These are phyloP conservation scores for Pythium dissotocum DNA, from an alignment of 352 stramenopile genomes.

Conservation along the genomic window DNA sequence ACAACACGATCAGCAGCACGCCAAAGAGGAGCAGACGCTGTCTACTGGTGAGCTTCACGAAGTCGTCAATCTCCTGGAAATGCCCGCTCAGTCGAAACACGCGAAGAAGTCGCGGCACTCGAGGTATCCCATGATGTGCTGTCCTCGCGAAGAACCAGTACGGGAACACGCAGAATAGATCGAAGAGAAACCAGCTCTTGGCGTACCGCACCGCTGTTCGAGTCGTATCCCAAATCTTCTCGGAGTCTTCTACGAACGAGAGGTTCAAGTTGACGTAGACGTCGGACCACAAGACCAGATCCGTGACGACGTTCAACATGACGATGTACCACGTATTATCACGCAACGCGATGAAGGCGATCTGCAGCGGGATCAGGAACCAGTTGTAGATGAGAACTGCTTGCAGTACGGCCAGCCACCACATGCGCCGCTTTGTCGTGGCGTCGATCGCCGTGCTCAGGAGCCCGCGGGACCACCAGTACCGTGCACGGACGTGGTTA, in stretches of 20 bases:
- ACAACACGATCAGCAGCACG: conserved; percentile 50
- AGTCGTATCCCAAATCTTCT: conserved; percentile 59
- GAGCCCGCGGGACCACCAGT: conserved; percentile 37
- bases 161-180: conserved; percentile 48
- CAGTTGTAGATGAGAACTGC: conserved; percentile 59
- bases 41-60: conserved; percentile 50
- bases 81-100: conserved; percentile 38
- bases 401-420: conserved; percentile 50
- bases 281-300: conserved; percentile 46
- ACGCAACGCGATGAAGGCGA: conserved; percentile 39
- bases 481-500: not conserved
- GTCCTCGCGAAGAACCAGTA: conserved; percentile 34
- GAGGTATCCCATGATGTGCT: conserved; percentile 22
- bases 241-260: conserved; percentile 45
- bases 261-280: conserved; percentile 64
- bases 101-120: conserved; percentile 43
- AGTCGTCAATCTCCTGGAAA: conserved; percentile 48
- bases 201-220: conserved; percentile 39
- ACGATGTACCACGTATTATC: conserved; percentile 36
- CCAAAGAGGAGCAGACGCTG: conserved; percentile 49
- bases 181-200: conserved; percentile 34
- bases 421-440: conserved; percentile 41
- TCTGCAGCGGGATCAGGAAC: conserved; percentile 46
- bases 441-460: conserved; percentile 42
- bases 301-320: conserved; percentile 36